These are phyloP conservation scores for Mollisia scopiformis DNA, from an alignment of 2,329 filamentous ascomycete species.

Conservation along the genomic window DNA sequence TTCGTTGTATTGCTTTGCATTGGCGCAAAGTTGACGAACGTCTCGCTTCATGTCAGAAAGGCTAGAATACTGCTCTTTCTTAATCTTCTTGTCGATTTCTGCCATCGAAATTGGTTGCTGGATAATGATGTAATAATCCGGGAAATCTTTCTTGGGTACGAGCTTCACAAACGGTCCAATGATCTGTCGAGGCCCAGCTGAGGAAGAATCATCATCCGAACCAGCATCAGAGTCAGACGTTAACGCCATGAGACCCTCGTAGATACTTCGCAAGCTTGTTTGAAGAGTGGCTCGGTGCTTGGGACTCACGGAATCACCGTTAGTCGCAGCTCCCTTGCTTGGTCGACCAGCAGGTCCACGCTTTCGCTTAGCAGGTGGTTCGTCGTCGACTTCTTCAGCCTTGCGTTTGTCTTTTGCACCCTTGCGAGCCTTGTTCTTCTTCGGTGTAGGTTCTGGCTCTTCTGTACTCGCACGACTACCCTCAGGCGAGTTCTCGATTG, in stretches of 20 bases:
- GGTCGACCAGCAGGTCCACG: conserved; percentile 70
- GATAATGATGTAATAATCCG: conserved; percentile 95
- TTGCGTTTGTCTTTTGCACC: conserved; percentile 34
- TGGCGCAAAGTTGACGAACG: conserved; percentile 81
- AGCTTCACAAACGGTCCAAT: conserved; percentile 94
- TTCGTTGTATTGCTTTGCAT: conserved; percentile 96
- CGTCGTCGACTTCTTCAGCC: conserved; percentile 65
- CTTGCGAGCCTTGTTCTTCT: conserved; percentile 80
- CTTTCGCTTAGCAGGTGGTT: conserved; percentile 78
- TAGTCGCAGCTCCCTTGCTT: conserved; percentile 48
- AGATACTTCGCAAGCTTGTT: conserved; percentile 74
- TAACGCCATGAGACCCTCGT: conserved; percentile 79
- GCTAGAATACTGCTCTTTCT: conserved; percentile 88
- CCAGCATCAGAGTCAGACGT: conserved; percentile 74
- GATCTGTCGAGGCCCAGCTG: conserved; percentile 72
- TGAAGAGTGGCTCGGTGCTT: conserved; percentile 80
- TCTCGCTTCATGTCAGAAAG: conserved; percentile 82
- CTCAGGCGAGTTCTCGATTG: conserved; percentile 68
- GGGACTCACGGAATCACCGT: conserved; percentile 62
- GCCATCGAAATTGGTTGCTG: conserved; percentile 94
- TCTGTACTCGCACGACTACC: conserved; percentile 85
- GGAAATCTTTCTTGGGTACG: conserved; percentile 85
- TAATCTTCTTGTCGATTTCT: conserved; percentile 91
- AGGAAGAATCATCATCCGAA: conserved; percentile 50
- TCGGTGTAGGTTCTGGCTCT: conserved; percentile 72